phyloP scores from a whole-genome alignment of 2,329 filamentous ascomycete species.

The Beauveria varroae region DNA sequence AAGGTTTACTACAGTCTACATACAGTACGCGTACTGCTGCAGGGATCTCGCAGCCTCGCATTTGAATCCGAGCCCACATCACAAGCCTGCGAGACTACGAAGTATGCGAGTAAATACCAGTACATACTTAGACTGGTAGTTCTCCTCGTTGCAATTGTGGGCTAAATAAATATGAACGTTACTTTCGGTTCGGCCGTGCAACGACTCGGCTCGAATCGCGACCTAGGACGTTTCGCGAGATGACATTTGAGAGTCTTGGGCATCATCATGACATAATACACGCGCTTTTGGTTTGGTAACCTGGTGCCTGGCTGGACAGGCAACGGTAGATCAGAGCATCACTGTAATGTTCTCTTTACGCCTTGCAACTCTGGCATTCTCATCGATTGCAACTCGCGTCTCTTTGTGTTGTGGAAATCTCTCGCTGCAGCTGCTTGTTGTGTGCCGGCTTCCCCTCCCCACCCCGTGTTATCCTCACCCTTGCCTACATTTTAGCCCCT shows the following conservation, averaged over 20 bases:
- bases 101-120: not conserved
- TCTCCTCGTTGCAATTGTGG: not conserved
- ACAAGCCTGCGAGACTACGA: not conserved
- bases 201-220: not conserved
- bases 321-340: not conserved
- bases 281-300: not conserved
- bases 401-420: too few species aligned
- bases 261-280: slow-evolving; percentile 9
- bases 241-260: not conserved
- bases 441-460: too few species aligned
- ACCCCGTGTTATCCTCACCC: too few species aligned
- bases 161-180: not conserved
- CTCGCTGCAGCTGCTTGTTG: too few species aligned
- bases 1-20: not conserved
- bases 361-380: too few species aligned
- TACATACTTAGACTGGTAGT: not conserved
- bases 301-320: not conserved
- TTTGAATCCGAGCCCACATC: slow-evolving; percentile 4
- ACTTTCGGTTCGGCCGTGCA: not conserved
- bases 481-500: too few species aligned
- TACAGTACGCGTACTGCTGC: not conserved
- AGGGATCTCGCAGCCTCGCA: not conserved
- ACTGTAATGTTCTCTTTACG: not conserved
- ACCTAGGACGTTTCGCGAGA: not conserved
- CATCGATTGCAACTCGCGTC: too few species aligned